Evolutionary conservation across 148 eudicot species (phyloP).

Genomic region (Limonium bicolor): DNA sequence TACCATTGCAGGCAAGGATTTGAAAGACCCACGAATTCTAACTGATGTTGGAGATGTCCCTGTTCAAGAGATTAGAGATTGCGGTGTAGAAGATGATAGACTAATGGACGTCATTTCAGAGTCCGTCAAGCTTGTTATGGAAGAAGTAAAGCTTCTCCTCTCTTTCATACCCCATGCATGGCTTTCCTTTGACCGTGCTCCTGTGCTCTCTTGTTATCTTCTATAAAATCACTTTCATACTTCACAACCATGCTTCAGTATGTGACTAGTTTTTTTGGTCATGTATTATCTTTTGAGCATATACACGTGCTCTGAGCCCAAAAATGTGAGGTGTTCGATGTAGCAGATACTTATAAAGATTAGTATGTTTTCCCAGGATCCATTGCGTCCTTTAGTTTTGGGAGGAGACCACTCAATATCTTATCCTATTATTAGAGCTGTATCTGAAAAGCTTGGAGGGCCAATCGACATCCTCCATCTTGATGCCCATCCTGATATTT

Average conservation of each 20-base stretch:
- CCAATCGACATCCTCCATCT: slow-evolving; percentile 86
- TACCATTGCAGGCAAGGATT: slow-evolving; percentile 56
- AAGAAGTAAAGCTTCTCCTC: slow-evolving; percentile 42
- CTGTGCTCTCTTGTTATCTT: too few species aligned
- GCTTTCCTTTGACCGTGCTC: too few species aligned
- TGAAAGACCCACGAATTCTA: slow-evolving; percentile 68
- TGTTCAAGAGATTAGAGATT: slow-evolving; percentile 88
- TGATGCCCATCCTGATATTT: slow-evolving; percentile 98
- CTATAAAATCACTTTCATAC: too few species aligned
- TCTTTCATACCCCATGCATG: neutral
- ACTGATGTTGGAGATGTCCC: slow-evolving; percentile 98
- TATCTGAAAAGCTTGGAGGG: slow-evolving; percentile 95
- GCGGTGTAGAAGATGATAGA: slow-evolving; percentile 85
- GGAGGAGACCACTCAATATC: slow-evolving; percentile 99
- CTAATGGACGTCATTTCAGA: slow-evolving; percentile 67
- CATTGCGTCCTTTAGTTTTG: slow-evolving; percentile 75
- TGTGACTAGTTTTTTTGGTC: neutral
- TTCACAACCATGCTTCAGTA: neutral
- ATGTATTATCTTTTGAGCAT: too few species aligned
- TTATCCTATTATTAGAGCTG: slow-evolving; percentile 79
- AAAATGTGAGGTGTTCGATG: too few species aligned
- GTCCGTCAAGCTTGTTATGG: slow-evolving; percentile 93
- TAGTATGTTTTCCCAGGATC: slow-evolving; percentile 46
- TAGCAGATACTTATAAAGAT: too few species aligned
- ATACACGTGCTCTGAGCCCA: too few species aligned